These are phyloP conservation scores for Trichoderma sp. DNA, from an alignment of 2,329 filamentous ascomycete species.

Conservation along the genomic window DNA sequence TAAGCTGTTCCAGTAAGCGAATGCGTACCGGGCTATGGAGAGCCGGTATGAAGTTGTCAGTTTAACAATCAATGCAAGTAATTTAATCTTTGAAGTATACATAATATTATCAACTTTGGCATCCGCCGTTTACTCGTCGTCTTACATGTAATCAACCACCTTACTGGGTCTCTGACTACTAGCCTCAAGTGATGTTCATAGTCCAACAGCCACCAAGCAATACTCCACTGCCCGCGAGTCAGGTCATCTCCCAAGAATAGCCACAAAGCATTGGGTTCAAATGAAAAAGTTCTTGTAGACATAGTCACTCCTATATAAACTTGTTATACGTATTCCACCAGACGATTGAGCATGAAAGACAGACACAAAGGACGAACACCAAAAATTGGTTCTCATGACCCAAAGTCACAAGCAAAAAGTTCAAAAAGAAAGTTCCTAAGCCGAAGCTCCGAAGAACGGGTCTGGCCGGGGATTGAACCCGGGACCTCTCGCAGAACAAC, in stretches of 20 bases:
- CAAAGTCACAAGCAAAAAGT: not conserved
- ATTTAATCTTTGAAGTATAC: not conserved
- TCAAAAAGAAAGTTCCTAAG: not conserved
- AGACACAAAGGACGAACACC: not conserved
- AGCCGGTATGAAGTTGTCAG: not conserved
- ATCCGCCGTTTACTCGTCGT: not conserved
- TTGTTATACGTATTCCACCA: not conserved
- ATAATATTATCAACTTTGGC: not conserved
- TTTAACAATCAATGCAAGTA: not conserved
- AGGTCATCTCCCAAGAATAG: not conserved
- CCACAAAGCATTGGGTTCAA: not conserved
- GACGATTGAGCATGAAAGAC: not conserved
- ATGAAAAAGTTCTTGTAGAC: not conserved
- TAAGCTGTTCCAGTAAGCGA: slow-evolving; percentile 33
- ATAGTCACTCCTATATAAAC: not conserved
- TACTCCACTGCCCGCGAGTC: not conserved
- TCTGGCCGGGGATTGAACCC: slow-evolving; percentile 51
- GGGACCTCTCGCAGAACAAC: slow-evolving; percentile 45
- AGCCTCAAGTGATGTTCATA: not conserved
- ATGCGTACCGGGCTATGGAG: not conserved
- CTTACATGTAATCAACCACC: not conserved
- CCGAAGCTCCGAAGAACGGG: slow-evolving; percentile 28
- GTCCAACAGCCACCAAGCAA: not conserved
- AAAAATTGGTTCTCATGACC: not conserved
- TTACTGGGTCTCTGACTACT: not conserved